Evolutionary conservation across 495 filamentous ascomycete species (phyloP).

Genomic region (Penicillium crystallinum): DNA sequence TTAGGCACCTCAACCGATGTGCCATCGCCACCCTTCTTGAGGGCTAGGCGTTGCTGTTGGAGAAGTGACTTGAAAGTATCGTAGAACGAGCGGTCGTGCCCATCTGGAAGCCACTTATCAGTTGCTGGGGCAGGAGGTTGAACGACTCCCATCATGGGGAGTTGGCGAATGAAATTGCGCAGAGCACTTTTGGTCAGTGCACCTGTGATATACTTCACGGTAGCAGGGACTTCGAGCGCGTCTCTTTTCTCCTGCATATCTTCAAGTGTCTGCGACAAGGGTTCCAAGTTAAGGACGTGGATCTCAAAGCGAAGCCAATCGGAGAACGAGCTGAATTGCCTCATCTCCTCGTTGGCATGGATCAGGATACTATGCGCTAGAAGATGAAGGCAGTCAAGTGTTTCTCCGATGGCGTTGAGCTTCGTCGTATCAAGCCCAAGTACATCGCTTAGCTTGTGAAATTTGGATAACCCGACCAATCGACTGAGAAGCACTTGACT

Average conservation of each 20-base stretch:
- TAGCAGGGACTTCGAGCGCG: constrained; percentile 41
- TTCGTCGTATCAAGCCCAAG: constrained; percentile 59
- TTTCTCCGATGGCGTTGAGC: constrained; percentile 59
- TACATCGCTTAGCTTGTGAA: constrained; percentile 60
- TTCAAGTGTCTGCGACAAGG: constrained; percentile 40
- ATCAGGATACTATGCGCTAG: constrained; percentile 69
- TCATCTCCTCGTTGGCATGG: constrained; percentile 67
- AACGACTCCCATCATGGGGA: constrained; percentile 36
- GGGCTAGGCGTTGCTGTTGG: constrained; percentile 26
- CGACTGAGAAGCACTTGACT: constrained; percentile 76
- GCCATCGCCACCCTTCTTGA: constrained; percentile 18
- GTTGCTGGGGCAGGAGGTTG: constrained; percentile 18
- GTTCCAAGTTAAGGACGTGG: constrained; percentile 50
- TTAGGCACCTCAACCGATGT: constrained; percentile 39
- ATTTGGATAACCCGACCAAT: constrained; percentile 79
- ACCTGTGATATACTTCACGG: constrained; percentile 49
- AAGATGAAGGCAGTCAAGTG: constrained; percentile 67
- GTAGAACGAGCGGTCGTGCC: constrained; percentile 42
- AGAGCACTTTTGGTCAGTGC: constrained; percentile 46
- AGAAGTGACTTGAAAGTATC: constrained; percentile 40
- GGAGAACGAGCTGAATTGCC: constrained; percentile 73
- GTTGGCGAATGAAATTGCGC: constrained; percentile 39
- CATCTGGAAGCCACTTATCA: constrained; percentile 38
- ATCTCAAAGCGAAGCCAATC: constrained; percentile 84
- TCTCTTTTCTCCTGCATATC: constrained; percentile 45